Conservation (phyloP, 495 filamentous ascomycete species). For the Xylaria venustula region DNA sequence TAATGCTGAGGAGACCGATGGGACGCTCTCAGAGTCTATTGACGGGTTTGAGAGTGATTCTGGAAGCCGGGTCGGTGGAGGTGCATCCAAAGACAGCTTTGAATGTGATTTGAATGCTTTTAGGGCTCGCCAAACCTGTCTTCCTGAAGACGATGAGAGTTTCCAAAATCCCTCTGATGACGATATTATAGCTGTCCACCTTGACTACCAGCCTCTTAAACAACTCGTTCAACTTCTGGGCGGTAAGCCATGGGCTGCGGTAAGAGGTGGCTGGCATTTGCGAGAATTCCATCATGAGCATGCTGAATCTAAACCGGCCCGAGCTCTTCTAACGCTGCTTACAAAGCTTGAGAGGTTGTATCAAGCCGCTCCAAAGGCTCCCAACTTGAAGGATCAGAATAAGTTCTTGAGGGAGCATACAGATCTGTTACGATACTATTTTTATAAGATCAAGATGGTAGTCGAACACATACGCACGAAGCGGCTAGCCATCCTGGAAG, state of each 20-base stretch:
- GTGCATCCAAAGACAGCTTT: conserved; percentile 18
- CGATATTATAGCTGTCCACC: conserved; percentile 15
- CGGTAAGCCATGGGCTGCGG: conserved; percentile 16
- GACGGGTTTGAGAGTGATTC: conserved; percentile 8
- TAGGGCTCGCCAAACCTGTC: conserved; percentile 9
- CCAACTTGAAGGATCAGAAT: conserved; percentile 20
- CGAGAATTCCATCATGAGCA: conserved; percentile 9
- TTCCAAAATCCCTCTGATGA: conserved; percentile 19
- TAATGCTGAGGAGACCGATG: not conserved
- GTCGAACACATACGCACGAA: conserved; percentile 18
- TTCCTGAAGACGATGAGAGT: not conserved
- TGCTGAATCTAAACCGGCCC: conserved; percentile 12
- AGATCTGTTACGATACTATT: conserved; percentile 23
- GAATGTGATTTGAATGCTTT: conserved; percentile 20
- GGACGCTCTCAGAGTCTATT: not conserved
- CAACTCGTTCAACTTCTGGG: conserved; percentile 17
- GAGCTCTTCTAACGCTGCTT: conserved; percentile 17
- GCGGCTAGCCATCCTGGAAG: not conserved
- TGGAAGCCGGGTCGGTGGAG: not conserved
- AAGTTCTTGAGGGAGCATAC: conserved; percentile 18
- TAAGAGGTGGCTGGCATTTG: conserved; percentile 10
- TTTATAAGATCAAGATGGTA: conserved; percentile 19
- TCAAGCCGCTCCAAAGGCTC: conserved; percentile 16
- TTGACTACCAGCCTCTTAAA: conserved; percentile 12
- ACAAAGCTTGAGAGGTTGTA: conserved; percentile 22